A percentile compares a stretch with the other conserved stretches of the same genome.
Conservation (phyloP, 2,329 filamentous ascomycete genomes). For the Colletotrichum somersetense region DNA sequence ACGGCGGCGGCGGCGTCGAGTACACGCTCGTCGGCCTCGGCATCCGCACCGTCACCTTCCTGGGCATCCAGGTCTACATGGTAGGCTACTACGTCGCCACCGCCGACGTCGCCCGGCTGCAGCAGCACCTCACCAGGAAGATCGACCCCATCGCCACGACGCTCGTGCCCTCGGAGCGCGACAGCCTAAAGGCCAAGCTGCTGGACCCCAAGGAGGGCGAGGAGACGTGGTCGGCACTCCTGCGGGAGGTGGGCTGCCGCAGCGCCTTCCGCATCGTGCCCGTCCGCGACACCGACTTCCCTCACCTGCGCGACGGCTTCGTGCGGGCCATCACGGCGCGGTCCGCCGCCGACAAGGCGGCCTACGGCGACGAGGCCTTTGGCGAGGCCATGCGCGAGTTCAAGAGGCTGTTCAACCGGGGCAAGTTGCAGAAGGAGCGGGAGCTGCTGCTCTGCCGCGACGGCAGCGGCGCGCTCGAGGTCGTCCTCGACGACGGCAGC, state of each 20-base stretch:
- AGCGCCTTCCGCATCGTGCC: conserved; percentile 88
- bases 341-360: conserved; percentile 68
- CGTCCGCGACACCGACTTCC: conserved; percentile 94
- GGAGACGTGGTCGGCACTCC: conserved; percentile 78
- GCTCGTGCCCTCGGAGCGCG: conserved; percentile 85
- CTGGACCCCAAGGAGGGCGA: conserved; percentile 78
- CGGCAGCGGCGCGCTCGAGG: conserved; percentile 72
- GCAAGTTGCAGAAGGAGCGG: conserved; percentile 83
- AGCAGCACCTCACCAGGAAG: conserved; percentile 80
- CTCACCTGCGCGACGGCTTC: conserved; percentile 91
- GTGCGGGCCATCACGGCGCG: conserved; percentile 85
- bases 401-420: conserved; percentile 83
- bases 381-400: conserved; percentile 81
- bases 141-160: conserved; percentile 85
- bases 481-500: conserved; percentile 73
- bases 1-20: conserved; percentile 69
- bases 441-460: conserved; percentile 82
- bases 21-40: conserved; percentile 92
- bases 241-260: conserved; percentile 76
- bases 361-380: conserved; percentile 79
- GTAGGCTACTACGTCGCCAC: conserved; percentile 93
- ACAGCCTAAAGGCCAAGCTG: conserved; percentile 75
- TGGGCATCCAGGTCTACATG: conserved; percentile 93
- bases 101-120: conserved; percentile 83
- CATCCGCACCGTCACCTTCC: conserved; percentile 88